Conservation (phyloP, 331 rosid species). For the Quercus tomentella region DNA sequence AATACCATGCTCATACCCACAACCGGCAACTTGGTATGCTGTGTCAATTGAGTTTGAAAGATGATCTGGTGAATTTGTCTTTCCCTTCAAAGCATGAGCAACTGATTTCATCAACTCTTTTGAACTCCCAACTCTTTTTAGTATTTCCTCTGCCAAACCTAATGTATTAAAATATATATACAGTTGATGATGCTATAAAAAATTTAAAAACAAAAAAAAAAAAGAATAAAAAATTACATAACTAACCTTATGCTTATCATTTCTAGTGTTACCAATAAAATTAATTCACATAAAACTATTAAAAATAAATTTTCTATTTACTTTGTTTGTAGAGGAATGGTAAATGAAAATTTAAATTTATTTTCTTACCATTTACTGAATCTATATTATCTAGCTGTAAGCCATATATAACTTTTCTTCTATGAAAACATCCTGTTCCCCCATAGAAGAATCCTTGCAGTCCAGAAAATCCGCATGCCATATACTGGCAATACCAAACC, state of each 20-base stretch:
- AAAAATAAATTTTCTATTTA: too few relatives aligned
- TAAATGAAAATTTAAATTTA: neutral
- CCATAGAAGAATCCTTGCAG: conserved; percentile 52
- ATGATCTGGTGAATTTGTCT: neutral
- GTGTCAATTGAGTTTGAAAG: conserved; percentile 14
- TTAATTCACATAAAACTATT: too few relatives aligned
- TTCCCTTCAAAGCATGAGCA: conserved; percentile 33
- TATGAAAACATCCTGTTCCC: conserved; percentile 64
- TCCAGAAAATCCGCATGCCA: conserved; percentile 36
- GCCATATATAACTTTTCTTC: conserved; percentile 67
- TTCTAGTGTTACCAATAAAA: too few relatives aligned
- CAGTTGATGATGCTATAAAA: too few relatives aligned
- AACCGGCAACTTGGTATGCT: conserved; percentile 42
- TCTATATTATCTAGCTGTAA: conserved; percentile 19
- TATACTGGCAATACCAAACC: conserved; percentile 9
- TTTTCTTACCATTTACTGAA: neutral
- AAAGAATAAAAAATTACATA: too few relatives aligned
- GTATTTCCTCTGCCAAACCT: conserved; percentile 25
- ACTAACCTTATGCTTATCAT: too few relatives aligned
- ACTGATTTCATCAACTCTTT: conserved; percentile 40
- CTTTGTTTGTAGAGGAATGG: too few relatives aligned
- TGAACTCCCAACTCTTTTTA: conserved; percentile 48
- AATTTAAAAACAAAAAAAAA: too few relatives aligned
- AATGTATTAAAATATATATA: too few relatives aligned
- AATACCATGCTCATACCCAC: conserved; percentile 49